phyloP scores from a whole-genome alignment of 2,329 filamentous ascomycete species.

The Corniculantispora saksenae region DNA sequence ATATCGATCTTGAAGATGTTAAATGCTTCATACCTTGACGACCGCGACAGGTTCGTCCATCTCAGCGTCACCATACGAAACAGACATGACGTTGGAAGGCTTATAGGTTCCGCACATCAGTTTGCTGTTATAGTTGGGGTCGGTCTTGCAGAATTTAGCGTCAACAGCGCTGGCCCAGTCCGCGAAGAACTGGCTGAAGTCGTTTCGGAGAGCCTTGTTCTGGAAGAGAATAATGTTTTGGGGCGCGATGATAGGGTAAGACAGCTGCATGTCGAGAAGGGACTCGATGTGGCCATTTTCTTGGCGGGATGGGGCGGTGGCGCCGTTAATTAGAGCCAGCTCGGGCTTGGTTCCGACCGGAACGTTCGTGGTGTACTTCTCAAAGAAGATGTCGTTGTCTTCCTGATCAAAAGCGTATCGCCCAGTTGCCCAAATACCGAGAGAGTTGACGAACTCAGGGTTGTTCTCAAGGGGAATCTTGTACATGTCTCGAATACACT shows the following conservation, averaged over 20 bases:
- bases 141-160: slow-evolving; percentile 53
- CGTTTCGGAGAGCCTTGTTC: slow-evolving; percentile 23
- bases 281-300: slow-evolving; percentile 38
- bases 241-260: slow-evolving; percentile 53
- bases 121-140: slow-evolving; percentile 44
- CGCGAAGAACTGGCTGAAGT: slow-evolving; percentile 36
- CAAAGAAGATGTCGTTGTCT: slow-evolving; percentile 51
- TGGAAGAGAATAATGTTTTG: slow-evolving; percentile 45
- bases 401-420: slow-evolving; percentile 52
- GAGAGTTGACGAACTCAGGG: slow-evolving; percentile 42
- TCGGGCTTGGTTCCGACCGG: slow-evolving; percentile 20
- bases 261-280: slow-evolving; percentile 50
- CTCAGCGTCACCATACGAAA: slow-evolving; percentile 52
- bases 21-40: slow-evolving; percentile 49
- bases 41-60: slow-evolving; percentile 28
- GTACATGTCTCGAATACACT: slow-evolving; percentile 54
- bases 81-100: slow-evolving; percentile 36
- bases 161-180: slow-evolving; percentile 55
- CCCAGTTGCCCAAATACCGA: slow-evolving; percentile 55
- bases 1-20: too few species aligned
- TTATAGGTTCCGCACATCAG: slow-evolving; percentile 31
- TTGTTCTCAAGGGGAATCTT: slow-evolving; percentile 35
- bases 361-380: slow-evolving; percentile 34
- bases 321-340: slow-evolving; percentile 22
- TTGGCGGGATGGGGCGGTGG: slow-evolving; percentile 17